These are phyloP conservation scores for Phaeoacremonium minimum DNA, from an alignment of 2,329 filamentous ascomycete species.

Conservation along the genomic window DNA sequence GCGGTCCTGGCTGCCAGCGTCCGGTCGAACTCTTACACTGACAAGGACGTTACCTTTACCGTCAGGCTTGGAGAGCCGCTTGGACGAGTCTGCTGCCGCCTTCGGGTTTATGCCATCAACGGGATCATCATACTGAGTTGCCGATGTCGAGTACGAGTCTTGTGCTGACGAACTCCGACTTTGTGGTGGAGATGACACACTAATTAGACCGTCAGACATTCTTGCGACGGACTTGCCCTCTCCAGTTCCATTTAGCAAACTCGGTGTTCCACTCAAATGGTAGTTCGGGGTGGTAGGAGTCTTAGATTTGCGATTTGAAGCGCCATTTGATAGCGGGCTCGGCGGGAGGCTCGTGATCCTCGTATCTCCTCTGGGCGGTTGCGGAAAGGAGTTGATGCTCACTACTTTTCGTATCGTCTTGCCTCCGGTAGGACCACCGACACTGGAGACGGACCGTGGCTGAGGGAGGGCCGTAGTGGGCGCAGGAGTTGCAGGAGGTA, in stretches of 20 bases:
- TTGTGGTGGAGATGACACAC: slow-evolving; percentile 76
- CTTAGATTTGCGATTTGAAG: slow-evolving; percentile 49
- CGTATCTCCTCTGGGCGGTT: slow-evolving; percentile 69
- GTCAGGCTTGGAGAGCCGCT: slow-evolving; percentile 55
- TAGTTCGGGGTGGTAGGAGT: slow-evolving; percentile 51
- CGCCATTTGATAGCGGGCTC: slow-evolving; percentile 53
- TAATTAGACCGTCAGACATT: slow-evolving; percentile 71
- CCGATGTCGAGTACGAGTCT: slow-evolving; percentile 86
- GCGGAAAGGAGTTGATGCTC: slow-evolving; percentile 91
- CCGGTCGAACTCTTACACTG: slow-evolving; percentile 88
- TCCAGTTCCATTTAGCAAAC: slow-evolving; percentile 72
- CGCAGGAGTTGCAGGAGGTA: slow-evolving; percentile 45
- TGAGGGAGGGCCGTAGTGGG: slow-evolving; percentile 51
- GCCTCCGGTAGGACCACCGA: slow-evolving; percentile 53
- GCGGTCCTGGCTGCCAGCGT: slow-evolving; percentile 59
- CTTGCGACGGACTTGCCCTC: slow-evolving; percentile 72
- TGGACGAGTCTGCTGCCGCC: slow-evolving; percentile 29
- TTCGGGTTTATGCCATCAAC: slow-evolving; percentile 47
- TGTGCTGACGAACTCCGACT: slow-evolving; percentile 90
- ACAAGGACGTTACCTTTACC: slow-evolving; percentile 93
- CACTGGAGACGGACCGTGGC: slow-evolving; percentile 45
- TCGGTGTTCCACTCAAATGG: slow-evolving; percentile 56
- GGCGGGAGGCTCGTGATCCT: slow-evolving; percentile 58
- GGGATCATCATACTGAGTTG: slow-evolving; percentile 81
- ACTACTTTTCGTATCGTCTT: slow-evolving; percentile 80